Base-by-base conservation (phyloP, 371 early-diverging fungal species). In the Coemansia sp. region DNA sequence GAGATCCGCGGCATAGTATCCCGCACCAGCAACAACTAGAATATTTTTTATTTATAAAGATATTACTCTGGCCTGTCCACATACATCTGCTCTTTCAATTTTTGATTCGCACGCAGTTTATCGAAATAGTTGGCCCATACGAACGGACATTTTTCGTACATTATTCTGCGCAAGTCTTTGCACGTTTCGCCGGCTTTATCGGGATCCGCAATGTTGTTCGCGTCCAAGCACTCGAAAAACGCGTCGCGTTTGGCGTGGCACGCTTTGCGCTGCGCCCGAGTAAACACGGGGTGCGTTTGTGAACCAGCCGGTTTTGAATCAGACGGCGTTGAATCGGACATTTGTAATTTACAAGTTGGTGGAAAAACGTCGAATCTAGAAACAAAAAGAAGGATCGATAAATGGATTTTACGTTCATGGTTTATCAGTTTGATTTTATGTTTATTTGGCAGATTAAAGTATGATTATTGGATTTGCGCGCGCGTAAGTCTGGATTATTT, bases 241-340 rank as follows among this genome's bases (percentile, higher is more conserved):
- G 78, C 75, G 62, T 88, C 88, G 20, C 88, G 86, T 51, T 80
- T 51, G 26, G 80, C 81, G 80, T 86, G 86, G 68, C 88, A 88
- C 14, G 64, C 62, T 39, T 87, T 84, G 50, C 88, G 85, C 71
- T 88, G 81, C 68, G 71, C 63, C 16, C 88, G 81, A 14, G 79
- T 82, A 9, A 86, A 87, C 5, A 77, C 50, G 12, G 77, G 68
- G 18, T 67, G 60, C n/a, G 62, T n/a, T 5, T 47, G 55, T 12
- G 18, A 47, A 1, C 9, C 23, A 20, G 18, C 30, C 8, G 62
- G 26, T 5, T 47, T 55, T 14, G 18, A 47, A 1, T 12, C 23
- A 20, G 18, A 4, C 40, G 16, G 26, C 7, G 1, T 11, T 33
- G 18, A 8, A 8, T 39, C 39, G 5, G 37, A 37, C 37, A 37